A percentile compares a stretch with the other conserved stretches of the same genome.
phyloP scores from a whole-genome alignment of 768 basidiomycete species.

The Lentinula lateritia region DNA sequence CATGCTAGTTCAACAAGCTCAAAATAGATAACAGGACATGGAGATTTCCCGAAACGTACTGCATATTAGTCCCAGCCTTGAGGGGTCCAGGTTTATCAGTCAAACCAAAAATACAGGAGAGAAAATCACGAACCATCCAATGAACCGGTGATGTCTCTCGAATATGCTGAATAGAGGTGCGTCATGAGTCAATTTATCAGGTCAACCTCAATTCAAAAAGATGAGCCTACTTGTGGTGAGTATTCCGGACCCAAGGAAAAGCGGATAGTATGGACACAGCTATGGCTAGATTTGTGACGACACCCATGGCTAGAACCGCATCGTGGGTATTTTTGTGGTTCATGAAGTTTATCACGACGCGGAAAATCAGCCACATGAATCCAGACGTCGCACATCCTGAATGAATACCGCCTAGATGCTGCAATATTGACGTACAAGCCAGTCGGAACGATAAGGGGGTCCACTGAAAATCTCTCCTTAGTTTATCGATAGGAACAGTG shows the following conservation, averaged over 20 bases:
- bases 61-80: constrained; percentile 42
- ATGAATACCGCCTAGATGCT: constrained; percentile 82
- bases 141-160: constrained; percentile 77
- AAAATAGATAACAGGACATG: not conserved
- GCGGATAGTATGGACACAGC: constrained; percentile 60
- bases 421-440: constrained; percentile 64
- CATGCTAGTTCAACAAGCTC: constrained; percentile 31
- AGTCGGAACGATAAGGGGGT: constrained; percentile 59
- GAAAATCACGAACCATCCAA: constrained; percentile 56
- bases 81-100: constrained; percentile 4
- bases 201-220: not conserved
- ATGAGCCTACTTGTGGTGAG: constrained; percentile 66
- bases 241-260: constrained; percentile 76
- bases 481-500: not conserved
- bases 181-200: constrained; percentile 1
- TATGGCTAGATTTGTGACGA: constrained; percentile 56
- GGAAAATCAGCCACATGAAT: constrained; percentile 66
- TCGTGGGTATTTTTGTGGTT: constrained; percentile 45
- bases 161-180: constrained; percentile 46
- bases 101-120: not conserved
- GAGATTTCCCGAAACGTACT: constrained; percentile 31
- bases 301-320: constrained; percentile 54
- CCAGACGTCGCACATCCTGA: constrained; percentile 78
- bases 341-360: constrained; percentile 48
- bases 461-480: constrained; percentile 28